Evolutionary conservation across 164 flowering plant species (phyloP).

Genomic region (Sextonia rubra): DNA sequence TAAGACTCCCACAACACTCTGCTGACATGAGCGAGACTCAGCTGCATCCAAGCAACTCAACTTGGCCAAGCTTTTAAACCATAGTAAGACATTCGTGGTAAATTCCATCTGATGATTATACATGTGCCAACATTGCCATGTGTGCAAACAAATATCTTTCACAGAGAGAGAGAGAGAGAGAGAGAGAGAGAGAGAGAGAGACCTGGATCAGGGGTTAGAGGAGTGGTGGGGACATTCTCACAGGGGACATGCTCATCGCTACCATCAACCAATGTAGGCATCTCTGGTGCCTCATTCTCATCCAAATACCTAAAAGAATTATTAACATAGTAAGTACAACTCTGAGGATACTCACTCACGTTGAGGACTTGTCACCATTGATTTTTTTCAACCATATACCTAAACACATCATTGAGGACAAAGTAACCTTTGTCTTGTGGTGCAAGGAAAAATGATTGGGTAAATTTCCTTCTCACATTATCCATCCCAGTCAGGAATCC

Average conservation of each 20-base stretch:
- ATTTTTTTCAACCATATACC: constrained; percentile 50
- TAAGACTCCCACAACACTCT: no score
- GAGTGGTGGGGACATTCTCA: constrained; percentile 17
- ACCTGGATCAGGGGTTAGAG: constrained; percentile 43
- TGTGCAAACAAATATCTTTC: neutral
- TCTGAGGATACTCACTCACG: constrained; percentile 36
- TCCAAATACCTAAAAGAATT: constrained; percentile 67
- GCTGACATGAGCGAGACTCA: no score
- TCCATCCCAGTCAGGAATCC: constrained; percentile 65
- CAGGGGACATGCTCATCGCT: constrained; percentile 21
- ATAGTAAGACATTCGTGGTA: no score
- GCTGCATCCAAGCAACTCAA: no score
- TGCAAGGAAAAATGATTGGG: constrained; percentile 78
- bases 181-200: constrained; percentile 13
- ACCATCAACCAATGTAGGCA: constrained; percentile 19
- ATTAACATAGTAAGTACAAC: constrained; percentile 55
- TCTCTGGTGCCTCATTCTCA: constrained; percentile 17
- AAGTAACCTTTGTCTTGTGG: constrained; percentile 75
- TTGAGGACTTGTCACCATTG: constrained; percentile 15
- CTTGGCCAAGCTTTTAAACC: no score
- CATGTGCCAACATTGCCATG: no score
- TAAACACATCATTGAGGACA: constrained; percentile 73
- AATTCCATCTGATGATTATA: no score
- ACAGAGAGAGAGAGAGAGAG: constrained; percentile 1
- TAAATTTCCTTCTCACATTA: constrained; percentile 46